A percentile compares a stretch with the other conserved stretches of the same genome.
Conservation (phyloP, 2,329 filamentous ascomycete genomes). For the Colletotrichum orchidophilum region DNA sequence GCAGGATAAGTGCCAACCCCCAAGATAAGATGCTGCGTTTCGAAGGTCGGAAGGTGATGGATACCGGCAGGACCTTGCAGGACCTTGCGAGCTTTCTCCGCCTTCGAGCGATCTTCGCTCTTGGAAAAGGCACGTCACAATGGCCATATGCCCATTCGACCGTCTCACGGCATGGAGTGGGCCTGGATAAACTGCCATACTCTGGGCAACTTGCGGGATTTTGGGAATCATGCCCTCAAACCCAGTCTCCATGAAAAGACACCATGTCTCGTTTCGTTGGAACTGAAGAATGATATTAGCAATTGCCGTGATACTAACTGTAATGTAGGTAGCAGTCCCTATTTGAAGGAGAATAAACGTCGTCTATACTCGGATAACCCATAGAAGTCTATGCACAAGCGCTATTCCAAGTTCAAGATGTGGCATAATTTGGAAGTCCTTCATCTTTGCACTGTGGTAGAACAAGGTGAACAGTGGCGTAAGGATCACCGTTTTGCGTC, state of each 20-base stretch:
- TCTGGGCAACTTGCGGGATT: no score
- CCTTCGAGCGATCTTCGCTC: neutral
- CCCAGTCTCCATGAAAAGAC: neutral
- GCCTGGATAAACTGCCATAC: no score
- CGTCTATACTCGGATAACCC: neutral
- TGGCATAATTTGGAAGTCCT: neutral
- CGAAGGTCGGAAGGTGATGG: neutral
- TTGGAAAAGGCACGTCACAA: neutral
- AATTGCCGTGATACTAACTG: neutral
- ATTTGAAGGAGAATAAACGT: neutral
- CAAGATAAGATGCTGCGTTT: neutral
- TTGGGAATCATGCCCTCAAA: neutral
- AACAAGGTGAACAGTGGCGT: neutral
- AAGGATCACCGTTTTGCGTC: neutral
- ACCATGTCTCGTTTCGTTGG: neutral
- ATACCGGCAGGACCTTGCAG: neutral
- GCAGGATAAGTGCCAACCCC: neutral
- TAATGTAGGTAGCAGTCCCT: neutral
- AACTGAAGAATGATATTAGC: neutral
- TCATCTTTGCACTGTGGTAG: neutral
- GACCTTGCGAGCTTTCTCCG: no score
- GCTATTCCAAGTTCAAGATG: neutral
- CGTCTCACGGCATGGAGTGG: no score
- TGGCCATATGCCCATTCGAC: neutral
- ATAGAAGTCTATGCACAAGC: no score